phyloP scores from a whole-genome alignment of 108 stramenopile species.

The Cyclostephanos invisitatus region DNA sequence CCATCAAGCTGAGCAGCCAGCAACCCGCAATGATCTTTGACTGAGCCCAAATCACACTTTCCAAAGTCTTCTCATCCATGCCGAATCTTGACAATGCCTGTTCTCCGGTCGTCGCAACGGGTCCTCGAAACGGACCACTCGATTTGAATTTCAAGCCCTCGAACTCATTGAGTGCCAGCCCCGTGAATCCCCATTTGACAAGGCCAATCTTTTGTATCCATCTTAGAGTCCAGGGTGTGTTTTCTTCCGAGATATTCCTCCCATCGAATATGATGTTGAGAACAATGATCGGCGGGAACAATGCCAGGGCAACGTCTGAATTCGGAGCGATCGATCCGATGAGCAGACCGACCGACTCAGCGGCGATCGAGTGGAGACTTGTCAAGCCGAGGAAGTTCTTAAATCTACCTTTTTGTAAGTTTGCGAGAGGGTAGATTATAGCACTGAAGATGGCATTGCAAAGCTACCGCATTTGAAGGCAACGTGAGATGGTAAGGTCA shows the following conservation, averaged over 20 bases:
- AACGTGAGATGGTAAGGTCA: neutral
- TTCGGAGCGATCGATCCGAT: constrained; percentile 70
- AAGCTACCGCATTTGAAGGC: constrained; percentile 27
- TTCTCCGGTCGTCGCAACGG: constrained; percentile 74
- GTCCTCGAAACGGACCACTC: constrained; percentile 73
- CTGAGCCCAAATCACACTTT: constrained; percentile 66
- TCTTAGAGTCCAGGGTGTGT: constrained; percentile 66
- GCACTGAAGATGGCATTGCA: constrained; percentile 81
- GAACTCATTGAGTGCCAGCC: constrained; percentile 86
- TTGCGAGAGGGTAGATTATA: constrained; percentile 81
- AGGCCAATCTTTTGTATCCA: constrained; percentile 78
- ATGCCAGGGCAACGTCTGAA: constrained; percentile 76
- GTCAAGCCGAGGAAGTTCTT: constrained; percentile 78
- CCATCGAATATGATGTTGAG: constrained; percentile 92
- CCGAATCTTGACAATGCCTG: constrained; percentile 83
- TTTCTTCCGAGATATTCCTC: constrained; percentile 82
- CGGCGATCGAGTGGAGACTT: constrained; percentile 74
- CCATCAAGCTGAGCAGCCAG: constrained; percentile 76
- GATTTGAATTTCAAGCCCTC: constrained; percentile 74
- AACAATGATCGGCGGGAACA: constrained; percentile 84
- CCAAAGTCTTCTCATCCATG: constrained; percentile 55
- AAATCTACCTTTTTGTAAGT: constrained; percentile 67
- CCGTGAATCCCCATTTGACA: constrained; percentile 86
- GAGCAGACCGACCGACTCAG: constrained; percentile 72
- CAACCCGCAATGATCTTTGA: constrained; percentile 59